Evolutionary conservation across 1,139 yeast species (phyloP).

Genomic region (Suhomyces coccinellae): DNA sequence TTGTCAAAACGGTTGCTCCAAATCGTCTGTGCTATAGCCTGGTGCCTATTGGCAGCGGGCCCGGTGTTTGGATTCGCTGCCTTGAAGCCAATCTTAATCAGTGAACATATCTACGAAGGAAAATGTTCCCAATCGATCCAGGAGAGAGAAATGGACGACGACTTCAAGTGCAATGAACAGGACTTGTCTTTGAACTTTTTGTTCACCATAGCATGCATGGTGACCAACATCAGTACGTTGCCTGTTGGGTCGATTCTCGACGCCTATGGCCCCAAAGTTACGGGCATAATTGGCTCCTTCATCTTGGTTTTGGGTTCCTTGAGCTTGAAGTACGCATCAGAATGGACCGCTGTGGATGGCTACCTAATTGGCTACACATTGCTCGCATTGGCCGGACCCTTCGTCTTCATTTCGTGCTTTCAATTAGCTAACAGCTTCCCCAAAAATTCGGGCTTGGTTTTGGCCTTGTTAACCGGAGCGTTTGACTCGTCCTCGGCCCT

Average conservation of each 20-base stretch:
- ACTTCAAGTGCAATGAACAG: constrained; percentile 59
- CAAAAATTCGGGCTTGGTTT: constrained; percentile 62
- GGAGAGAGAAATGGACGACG: constrained; percentile 13
- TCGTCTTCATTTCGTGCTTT: constrained; percentile 76
- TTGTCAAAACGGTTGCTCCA: constrained; percentile 38
- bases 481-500: constrained; percentile 78
- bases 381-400: constrained; percentile 82
- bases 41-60: constrained; percentile 93
- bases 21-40: constrained; percentile 67
- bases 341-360: constrained; percentile 47
- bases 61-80: constrained; percentile 96
- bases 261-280: constrained; percentile 72
- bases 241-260: constrained; percentile 81
- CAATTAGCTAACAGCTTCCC: constrained; percentile 78
- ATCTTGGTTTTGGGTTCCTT: constrained; percentile 56
- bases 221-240: constrained; percentile 81
- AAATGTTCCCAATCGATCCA: constrained; percentile 42
- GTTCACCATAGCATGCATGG: constrained; percentile 84
- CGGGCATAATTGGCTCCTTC: constrained; percentile 73
- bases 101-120: constrained; percentile 73
- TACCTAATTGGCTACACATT: constrained; percentile 63
- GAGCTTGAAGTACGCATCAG: constrained; percentile 40
- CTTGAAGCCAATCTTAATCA: constrained; percentile 73
- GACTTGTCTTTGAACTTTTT: constrained; percentile 78
- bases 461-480: constrained; percentile 75